Base-by-base conservation (phyloP, 1,139 yeast genomes). In the Saccharomycopsis crataegensis region DNA sequence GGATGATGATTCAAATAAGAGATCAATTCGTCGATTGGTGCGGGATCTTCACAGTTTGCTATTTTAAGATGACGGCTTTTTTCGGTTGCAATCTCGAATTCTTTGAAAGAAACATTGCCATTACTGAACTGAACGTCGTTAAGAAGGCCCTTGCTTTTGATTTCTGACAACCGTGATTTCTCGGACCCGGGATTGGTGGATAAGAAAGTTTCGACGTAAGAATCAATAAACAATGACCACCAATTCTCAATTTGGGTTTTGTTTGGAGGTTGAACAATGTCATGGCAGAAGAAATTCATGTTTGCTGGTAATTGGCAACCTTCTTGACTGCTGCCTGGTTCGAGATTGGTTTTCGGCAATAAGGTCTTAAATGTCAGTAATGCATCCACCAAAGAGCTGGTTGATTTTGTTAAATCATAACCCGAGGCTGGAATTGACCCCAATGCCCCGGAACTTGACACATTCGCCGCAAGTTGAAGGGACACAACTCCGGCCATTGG, bases 401-500 rank as follows among this genome's bases (percentile, higher is more conserved):
- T 12, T n/a, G 43, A 40, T 40, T 16, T n/a, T 3, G 17, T n/a
- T 12, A 40, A 7, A 17, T n/a, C 43, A 40, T 40, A 54, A 4
- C 67, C 60, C 0, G 74, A 71, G 49, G 76, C 61, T 1, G 80
- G 75, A 1, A 78, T 54, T 1, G 80, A 72, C 0, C 80, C 82
- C 22, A 78, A 53, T 1, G 73, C 80, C 0, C 82, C 82, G 17
- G 58, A 55, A 3, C 63, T 62, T 1, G 71, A 64, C 1, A 75
- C 71, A 1, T 63, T 65, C 1, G 74, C 68, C 0, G 79, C 78
- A 55, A 77, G 61, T 37, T 65, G 64, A 1, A 70, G 65, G 0
- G 78, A 75, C 31, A 75, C 67, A 1, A 76, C 69, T 0, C 81
- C 81, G 0, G 81, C 80, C 82, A 78, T 78, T 36, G 82, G 82